Evolutionary conservation across 2,329 filamentous ascomycete genomes (phyloP).

Genomic region (Pseudocercospora pini-densiflorae): DNA sequence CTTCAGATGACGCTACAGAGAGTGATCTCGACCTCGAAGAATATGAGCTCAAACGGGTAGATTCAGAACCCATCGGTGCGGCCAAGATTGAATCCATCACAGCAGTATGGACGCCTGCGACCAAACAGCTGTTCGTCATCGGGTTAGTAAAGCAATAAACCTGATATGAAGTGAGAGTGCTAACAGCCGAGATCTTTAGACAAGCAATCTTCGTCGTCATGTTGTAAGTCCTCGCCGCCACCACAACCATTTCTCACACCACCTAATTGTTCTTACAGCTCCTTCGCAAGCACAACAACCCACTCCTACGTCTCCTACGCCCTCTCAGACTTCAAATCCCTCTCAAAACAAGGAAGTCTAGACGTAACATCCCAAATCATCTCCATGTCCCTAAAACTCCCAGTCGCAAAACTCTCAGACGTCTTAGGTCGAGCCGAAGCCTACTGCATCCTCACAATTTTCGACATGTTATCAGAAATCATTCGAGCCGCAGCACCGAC

Average conservation of each 20-base stretch:
- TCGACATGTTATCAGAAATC: constrained; percentile 46
- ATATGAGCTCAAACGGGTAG: constrained; percentile 3
- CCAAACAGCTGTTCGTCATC: neutral
- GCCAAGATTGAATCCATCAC: constrained; percentile 6
- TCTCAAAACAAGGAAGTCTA: constrained; percentile 43
- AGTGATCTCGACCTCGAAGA: constrained; percentile 5
- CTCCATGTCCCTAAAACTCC: constrained; percentile 47
- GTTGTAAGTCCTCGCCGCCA: constrained; percentile 3
- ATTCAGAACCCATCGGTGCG: neutral
- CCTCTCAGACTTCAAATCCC: constrained; percentile 44
- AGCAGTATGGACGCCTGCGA: constrained; percentile 1
- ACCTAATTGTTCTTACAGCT: too few relatives aligned
- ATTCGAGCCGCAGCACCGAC: constrained; percentile 43
- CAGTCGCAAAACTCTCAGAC: constrained; percentile 50
- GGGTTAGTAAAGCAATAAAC: neutral
- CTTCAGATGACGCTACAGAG: neutral
- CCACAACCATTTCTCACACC: too few relatives aligned
- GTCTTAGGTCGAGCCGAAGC: constrained; percentile 48
- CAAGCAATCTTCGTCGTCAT: constrained; percentile 8
- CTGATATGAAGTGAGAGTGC: too few relatives aligned
- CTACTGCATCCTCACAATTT: constrained; percentile 41
- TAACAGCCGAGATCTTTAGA: neutral
- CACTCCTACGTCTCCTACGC: constrained; percentile 49
- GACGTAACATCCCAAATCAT: constrained; percentile 46
- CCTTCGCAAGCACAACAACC: constrained; percentile 35